Evolutionary conservation across 768 basidiomycete species (phyloP).

Genomic region (Lentinus tigrinus): DNA sequence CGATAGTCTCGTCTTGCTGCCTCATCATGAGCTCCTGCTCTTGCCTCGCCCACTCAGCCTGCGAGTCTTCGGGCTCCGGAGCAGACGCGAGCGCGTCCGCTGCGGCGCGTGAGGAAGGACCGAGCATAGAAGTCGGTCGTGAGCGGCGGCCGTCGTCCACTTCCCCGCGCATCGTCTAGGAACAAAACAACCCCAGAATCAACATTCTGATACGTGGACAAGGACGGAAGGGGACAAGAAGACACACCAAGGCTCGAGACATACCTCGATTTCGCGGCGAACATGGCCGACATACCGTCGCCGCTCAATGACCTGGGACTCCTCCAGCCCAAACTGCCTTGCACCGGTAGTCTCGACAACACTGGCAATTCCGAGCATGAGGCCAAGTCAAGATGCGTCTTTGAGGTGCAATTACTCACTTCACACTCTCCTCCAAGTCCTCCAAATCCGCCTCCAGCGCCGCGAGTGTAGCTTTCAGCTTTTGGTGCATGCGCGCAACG

Average conservation of each 20-base stretch:
- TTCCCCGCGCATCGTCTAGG: slow-evolving; percentile 75
- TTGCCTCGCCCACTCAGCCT: slow-evolving; percentile 78
- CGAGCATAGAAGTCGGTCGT: slow-evolving; percentile 23
- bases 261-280: slow-evolving; percentile 76
- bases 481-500: background rate
- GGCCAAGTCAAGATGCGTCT: too few species aligned
- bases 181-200: slow-evolving; percentile 26
- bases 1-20: slow-evolving; percentile 88
- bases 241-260: slow-evolving; percentile 20
- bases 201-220: background rate
- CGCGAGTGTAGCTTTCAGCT: slow-evolving; percentile 73
- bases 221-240: background rate
- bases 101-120: background rate
- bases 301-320: slow-evolving; percentile 72
- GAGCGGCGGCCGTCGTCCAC: slow-evolving; percentile 35
- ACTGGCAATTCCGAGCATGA: slow-evolving; percentile 36
- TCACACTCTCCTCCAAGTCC: slow-evolving; percentile 92
- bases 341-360: slow-evolving; percentile 87
- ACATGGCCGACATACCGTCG: slow-evolving; percentile 76
- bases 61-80: slow-evolving; percentile 50
- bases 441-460: slow-evolving; percentile 85
- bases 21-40: slow-evolving; percentile 90
- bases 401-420: slow-evolving; percentile 41
- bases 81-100: background rate
- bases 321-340: slow-evolving; percentile 79